Evolutionary conservation across 768 basidiomycete genomes (phyloP), one percentile per base, ranked within the genome.

Genomic region (Mycena venus): DNA sequence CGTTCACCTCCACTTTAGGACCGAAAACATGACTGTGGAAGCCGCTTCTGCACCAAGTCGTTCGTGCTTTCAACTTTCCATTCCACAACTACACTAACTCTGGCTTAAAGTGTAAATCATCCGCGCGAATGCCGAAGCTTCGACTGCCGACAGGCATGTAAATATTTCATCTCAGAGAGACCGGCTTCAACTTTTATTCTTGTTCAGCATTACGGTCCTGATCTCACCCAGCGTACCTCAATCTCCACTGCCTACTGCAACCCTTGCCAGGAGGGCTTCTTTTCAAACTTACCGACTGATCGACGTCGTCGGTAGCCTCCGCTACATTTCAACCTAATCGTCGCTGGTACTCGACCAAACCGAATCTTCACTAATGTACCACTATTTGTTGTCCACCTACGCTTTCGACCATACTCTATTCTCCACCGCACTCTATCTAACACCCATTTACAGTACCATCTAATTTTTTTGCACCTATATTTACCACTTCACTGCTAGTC

Each of bases 401-500:
- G 69, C 67, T 75, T 63, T 77, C 69, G 31, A 59, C 66, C 40
- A 36, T 60, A 70, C 68, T n/a, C n/a, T n/a, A n/a, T n/a, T 75
- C 60, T 77, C 69, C 31, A 59, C 66, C 40, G 47, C 59, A 70
- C 68, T 31, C 42, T 21, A 29, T 31, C 25, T 9, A n/a, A 8
- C 23, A 19, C 12, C 3, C 21, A 63, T 70, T 53, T 29, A 40
- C 25, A 31, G 17, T n/a, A n/a, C n/a, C 59, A 58, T 60, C 51
- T 74, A 76, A 70, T 59, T 23, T 14, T 23, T 14, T 31, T 61
- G 25, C 60, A 72, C 25, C 66, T 73, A 61, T 36, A 58, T 44
- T 79, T 77, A 94, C 93, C 94, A 94, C 75, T 93, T 92, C 6
- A 95, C 94, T 9, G 91, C 90, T 47, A 94, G 82, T 25, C 95